phyloP scores from a whole-genome alignment of 148 eudicot genomes.

The Camellia sinensis region DNA sequence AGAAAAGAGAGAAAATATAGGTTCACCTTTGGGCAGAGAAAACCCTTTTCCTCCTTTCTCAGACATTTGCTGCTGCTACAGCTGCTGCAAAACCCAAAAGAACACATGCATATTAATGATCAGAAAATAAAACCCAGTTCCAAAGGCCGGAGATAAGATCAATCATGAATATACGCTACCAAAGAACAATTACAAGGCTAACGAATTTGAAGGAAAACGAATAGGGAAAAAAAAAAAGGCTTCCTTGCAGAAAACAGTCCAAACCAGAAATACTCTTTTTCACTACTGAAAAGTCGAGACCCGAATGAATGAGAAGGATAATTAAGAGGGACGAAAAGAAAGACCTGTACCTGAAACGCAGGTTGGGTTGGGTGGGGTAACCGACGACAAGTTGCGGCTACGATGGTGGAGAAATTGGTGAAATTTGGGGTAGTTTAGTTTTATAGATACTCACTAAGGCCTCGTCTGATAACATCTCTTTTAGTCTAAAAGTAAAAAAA shows the following conservation, averaged over 20 bases:
- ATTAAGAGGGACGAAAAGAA: not conserved
- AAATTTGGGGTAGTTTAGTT: too few species aligned
- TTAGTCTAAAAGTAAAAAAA: too few species aligned
- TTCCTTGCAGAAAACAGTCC: not conserved
- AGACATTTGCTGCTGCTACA: constrained; percentile 9
- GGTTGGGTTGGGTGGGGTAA: not conserved
- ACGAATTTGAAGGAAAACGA: not conserved
- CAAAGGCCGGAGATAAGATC: not conserved
- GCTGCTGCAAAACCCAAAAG: not conserved
- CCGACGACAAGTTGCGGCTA: not conserved
- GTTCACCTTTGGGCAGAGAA: constrained; percentile 22
- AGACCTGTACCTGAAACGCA: not conserved
- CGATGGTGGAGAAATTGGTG: too few species aligned
- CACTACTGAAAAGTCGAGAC: not conserved
- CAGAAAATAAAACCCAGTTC: not conserved
- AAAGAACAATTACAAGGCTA: not conserved
- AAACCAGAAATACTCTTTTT: not conserved
- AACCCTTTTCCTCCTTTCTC: constrained; percentile 35
- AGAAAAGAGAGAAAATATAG: constrained; percentile 27
- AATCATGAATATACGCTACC: not conserved
- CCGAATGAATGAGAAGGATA: not conserved
- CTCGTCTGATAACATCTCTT: too few species aligned
- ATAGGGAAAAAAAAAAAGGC: not conserved
- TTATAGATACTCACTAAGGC: too few species aligned
- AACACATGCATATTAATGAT: not conserved